Evolutionary conservation across 192 early-diverging fungal genomes (phyloP).

Genomic region (Martensiomyces pterosporus): DNA sequence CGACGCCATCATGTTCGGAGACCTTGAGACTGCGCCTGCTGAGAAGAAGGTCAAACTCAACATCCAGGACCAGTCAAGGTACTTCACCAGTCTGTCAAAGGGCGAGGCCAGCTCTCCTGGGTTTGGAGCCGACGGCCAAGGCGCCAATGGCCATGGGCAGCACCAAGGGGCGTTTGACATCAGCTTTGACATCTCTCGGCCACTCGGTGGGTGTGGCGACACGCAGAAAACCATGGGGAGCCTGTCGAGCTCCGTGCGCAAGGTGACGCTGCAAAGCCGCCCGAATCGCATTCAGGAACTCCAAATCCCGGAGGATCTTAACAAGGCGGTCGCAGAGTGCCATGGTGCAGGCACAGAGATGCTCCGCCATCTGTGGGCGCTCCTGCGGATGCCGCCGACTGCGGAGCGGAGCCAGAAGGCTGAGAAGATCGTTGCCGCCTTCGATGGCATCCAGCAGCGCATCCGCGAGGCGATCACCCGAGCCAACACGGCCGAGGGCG

Average conservation of each 20-base stretch:
- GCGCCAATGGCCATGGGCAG: background rate
- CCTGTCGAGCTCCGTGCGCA: constrained; percentile 22
- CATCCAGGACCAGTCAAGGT: constrained; percentile 70
- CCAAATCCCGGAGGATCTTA: constrained; percentile 26
- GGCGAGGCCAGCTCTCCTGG: too few species aligned
- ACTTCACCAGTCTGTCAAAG: constrained; percentile 67
- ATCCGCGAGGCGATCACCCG: constrained; percentile 31
- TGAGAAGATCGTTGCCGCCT: constrained; percentile 37
- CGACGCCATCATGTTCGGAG: constrained; percentile 63
- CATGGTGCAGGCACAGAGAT: constrained; percentile 50
- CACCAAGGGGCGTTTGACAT: constrained; percentile 6
- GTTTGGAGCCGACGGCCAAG: too few species aligned
- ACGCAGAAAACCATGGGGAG: constrained; percentile 26
- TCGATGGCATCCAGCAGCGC: constrained; percentile 21
- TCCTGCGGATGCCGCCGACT: constrained; percentile 31
- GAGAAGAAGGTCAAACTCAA: constrained; percentile 56
- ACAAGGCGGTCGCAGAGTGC: constrained; percentile 33
- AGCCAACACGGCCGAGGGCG: constrained; percentile 25
- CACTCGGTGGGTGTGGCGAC: constrained; percentile 21
- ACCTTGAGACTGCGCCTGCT: constrained; percentile 55
- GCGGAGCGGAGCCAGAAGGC: constrained; percentile 30
- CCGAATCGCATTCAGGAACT: constrained; percentile 45
- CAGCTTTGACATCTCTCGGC: constrained; percentile 28
- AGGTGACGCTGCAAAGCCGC: constrained; percentile 12
- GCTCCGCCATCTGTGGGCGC: constrained; percentile 50